These are phyloP conservation scores for Syncephalastrum sp. DNA, from an alignment of 371 early-diverging fungal species.

Conservation along the genomic window DNA sequence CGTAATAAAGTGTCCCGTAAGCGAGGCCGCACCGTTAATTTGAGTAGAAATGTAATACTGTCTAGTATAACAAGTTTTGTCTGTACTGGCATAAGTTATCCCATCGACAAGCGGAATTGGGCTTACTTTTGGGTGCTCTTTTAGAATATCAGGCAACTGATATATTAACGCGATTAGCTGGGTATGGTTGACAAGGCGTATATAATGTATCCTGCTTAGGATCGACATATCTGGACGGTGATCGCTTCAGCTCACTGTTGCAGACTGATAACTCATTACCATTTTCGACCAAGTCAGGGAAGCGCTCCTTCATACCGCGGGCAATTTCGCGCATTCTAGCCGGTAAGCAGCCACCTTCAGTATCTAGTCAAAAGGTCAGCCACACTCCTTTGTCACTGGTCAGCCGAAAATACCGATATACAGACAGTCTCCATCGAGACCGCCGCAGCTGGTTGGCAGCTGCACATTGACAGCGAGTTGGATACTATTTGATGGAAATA, in stretches of 20 bases:
- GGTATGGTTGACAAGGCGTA: conserved; percentile 47
- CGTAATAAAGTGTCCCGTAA: conserved; percentile 46
- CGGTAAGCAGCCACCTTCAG: conserved; percentile 61
- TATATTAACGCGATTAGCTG: conserved; percentile 55
- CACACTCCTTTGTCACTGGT: background rate
- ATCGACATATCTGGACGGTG: conserved; percentile 6
- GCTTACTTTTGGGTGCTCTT: conserved; percentile 34
- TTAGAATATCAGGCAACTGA: conserved; percentile 49
- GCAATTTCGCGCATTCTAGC: conserved; percentile 10
- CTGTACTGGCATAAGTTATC: conserved; percentile 21
- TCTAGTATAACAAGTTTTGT: conserved; percentile 63
- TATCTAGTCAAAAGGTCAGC: conserved; percentile 36
- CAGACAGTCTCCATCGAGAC: conserved; percentile 53
- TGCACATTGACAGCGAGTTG: conserved; percentile 64
- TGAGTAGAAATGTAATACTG: conserved; percentile 64
- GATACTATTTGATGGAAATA: conserved; percentile 37
- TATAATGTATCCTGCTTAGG: conserved; percentile 50
- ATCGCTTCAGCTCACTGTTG: background rate
- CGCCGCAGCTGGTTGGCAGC: conserved; percentile 33
- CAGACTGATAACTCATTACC: background rate
- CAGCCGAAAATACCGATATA: conserved; percentile 54
- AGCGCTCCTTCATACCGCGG: background rate
- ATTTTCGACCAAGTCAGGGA: background rate
- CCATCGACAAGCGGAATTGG: background rate
- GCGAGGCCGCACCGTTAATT: conserved; percentile 46